phyloP scores from a whole-genome alignment of 192 early-diverging fungal species.

The Nowakowskiella sp. region DNA sequence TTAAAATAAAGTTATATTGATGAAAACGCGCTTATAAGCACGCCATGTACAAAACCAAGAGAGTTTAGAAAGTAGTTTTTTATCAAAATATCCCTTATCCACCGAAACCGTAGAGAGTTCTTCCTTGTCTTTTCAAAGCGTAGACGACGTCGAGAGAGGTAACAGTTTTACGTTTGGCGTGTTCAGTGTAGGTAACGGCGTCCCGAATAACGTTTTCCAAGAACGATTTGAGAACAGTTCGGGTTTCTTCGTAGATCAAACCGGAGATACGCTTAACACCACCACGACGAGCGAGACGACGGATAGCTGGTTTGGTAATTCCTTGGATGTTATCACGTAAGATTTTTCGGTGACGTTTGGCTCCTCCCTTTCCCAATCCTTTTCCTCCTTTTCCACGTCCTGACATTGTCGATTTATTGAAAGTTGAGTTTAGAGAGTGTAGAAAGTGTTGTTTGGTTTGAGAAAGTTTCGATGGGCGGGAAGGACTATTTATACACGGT shows the following conservation, averaged over 20 bases:
- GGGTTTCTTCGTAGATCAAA: slow-evolving; percentile 99
- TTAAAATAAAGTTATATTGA: no score
- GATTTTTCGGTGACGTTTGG: slow-evolving; percentile 99
- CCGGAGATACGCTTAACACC: slow-evolving; percentile 99
- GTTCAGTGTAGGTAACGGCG: slow-evolving; percentile 98
- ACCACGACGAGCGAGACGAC: slow-evolving; percentile 97
- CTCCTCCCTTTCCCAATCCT: slow-evolving; percentile 98
- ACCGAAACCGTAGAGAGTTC: slow-evolving; percentile 85
- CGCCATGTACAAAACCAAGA: no score
- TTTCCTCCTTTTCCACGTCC: slow-evolving; percentile 99
- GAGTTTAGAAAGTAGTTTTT: slow-evolving; percentile 40
- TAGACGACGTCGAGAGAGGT: slow-evolving; percentile 99
- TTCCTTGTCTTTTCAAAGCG: slow-evolving; percentile 93
- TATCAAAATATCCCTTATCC: no score
- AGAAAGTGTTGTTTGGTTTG: slow-evolving; percentile 1
- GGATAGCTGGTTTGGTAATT: slow-evolving; percentile 97
- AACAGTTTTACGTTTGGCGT: slow-evolving; percentile 98
- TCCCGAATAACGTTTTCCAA: slow-evolving; percentile 99
- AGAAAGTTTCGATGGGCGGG: neutral
- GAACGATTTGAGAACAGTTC: slow-evolving; percentile 94
- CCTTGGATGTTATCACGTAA: slow-evolving; percentile 98
- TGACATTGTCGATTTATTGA: slow-evolving; percentile 60
- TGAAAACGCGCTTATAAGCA: no score
- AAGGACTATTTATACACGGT: neutral
- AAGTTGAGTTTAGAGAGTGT: neutral